Conservation (phyloP, 176 grass and related monocot genomes). For the Guadua angustifolia region DNA sequence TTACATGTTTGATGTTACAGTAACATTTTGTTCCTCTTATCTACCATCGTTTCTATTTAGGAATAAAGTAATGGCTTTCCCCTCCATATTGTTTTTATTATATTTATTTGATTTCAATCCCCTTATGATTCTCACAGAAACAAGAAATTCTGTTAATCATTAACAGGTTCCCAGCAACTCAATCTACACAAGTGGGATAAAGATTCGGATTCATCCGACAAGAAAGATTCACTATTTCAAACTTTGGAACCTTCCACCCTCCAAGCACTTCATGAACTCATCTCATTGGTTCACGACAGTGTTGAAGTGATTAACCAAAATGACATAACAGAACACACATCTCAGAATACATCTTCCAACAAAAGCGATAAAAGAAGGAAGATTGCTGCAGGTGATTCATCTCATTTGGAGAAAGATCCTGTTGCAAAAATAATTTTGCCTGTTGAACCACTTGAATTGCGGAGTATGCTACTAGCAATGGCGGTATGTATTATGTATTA, state of each 20-base stretch:
- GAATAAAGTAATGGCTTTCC: background rate
- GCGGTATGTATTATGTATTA: slow-evolving; percentile 58
- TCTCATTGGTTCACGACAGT: slow-evolving; percentile 79
- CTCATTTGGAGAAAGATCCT: slow-evolving; percentile 56
- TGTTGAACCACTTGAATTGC: slow-evolving; percentile 68
- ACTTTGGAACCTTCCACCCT: slow-evolving; percentile 69
- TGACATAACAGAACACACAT: slow-evolving; percentile 27
- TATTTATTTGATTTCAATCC: slow-evolving; percentile 1
- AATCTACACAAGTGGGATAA: slow-evolving; percentile 32
- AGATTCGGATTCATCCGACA: slow-evolving; percentile 31
- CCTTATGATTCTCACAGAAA: slow-evolving; percentile 16
- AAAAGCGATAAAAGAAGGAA: slow-evolving; percentile 44
- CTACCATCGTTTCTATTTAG: slow-evolving; percentile 8
- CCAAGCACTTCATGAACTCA: slow-evolving; percentile 69
- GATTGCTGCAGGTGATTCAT: slow-evolving; percentile 49
- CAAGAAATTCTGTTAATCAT: slow-evolving; percentile 23
- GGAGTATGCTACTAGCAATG: slow-evolving; percentile 66
- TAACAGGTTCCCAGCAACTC: slow-evolving; percentile 53
- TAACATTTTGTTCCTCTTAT: background rate
- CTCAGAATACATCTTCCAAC: slow-evolving; percentile 45
- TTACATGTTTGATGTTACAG: background rate
- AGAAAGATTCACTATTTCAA: slow-evolving; percentile 55
- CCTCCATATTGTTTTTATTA: background rate
- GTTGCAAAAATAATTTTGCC: slow-evolving; percentile 72
- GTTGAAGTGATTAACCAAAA: slow-evolving; percentile 61